Evolutionary conservation across 2,329 filamentous ascomycete genomes (phyloP), one percentile per base, ranked within the genome.

Genomic region (Cryphonectria japonica): DNA sequence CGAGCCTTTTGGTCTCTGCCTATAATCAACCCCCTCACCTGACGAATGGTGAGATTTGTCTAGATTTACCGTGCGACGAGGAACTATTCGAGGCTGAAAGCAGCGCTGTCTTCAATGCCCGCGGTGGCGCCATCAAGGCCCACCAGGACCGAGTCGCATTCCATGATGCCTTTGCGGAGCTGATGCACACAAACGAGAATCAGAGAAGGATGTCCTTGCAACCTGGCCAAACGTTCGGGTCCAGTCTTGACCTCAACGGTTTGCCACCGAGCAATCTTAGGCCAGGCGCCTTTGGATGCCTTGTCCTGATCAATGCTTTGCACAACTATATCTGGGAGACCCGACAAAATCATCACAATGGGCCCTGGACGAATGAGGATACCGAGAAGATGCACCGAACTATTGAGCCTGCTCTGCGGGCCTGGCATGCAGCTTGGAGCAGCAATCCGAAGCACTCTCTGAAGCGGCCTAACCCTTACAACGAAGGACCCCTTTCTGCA

Each of bases 321-420:
- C 96, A 98, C 82, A 98, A 98, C 76, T 98, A 97, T 80, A 98
- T 98, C 61, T 98, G 96, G 96, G 95, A 98, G 81, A 98, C 95
- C 0, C 88, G 95, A 34, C 95, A 97, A 80, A 87, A 94, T 67
- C 95, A 98, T 76, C 91, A 95, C 76, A 94, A 93, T 76, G 91
- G 94, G 73, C 86, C 94, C 65, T 98, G 95, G 95, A 97, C 94
- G 1, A 89, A 91, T 46, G 92, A 95, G 74, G 95, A 98, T 80
- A 97, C 94, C 0, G 95, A 98, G 75, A 94, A 94, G 74, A 97
- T 98, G 94, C 95, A 98, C 79, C 89, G 92, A 1, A 94, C 97
- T 77, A 97, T 98, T 71, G 95, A 98, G 79, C 95, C 95, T 14
- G 95, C 95, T 2, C 84, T 99, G 73, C 92, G 94, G 79, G 95